These are phyloP conservation scores for Bonia amplexicaulis DNA, from an alignment of 176 grass and related monocot species.

Conservation along the genomic window DNA sequence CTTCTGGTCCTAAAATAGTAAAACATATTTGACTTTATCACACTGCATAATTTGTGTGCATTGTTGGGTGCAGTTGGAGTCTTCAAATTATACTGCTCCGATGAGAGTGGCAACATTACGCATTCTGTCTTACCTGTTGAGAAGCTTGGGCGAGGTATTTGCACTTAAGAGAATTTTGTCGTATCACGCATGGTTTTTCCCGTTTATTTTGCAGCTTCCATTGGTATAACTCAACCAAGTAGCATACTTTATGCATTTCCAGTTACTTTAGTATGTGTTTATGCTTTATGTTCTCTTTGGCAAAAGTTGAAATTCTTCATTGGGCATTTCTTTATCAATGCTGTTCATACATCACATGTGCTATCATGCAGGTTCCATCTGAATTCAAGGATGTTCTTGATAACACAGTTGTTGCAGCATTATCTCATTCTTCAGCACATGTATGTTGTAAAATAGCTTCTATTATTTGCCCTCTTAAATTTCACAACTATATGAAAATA, in stretches of 20 bases:
- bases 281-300: constrained; percentile 5
- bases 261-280: not conserved
- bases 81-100: constrained; percentile 65
- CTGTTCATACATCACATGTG: constrained; percentile 26
- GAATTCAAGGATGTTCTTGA: constrained; percentile 97
- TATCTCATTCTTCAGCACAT: constrained; percentile 92
- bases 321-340: not conserved
- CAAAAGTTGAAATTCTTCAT: constrained; percentile 5
- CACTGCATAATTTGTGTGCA: not conserved
- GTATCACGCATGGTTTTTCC: not conserved
- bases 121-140: constrained; percentile 89
- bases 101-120: constrained; percentile 73
- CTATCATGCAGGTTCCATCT: constrained; percentile 62
- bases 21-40: not conserved
- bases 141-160: constrained; percentile 81
- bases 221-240: not conserved
- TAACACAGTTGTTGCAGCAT: constrained; percentile 80
- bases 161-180: not conserved
- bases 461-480: constrained; percentile 12
- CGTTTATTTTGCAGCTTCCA: not conserved
- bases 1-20: constrained; percentile 17
- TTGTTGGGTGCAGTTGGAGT: constrained; percentile 69
- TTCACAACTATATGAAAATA: not conserved
- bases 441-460: constrained; percentile 42
- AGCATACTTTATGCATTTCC: constrained; percentile 14